phyloP scores from a whole-genome alignment of 2,329 filamentous ascomycete species.

The Cladosporium velox region DNA sequence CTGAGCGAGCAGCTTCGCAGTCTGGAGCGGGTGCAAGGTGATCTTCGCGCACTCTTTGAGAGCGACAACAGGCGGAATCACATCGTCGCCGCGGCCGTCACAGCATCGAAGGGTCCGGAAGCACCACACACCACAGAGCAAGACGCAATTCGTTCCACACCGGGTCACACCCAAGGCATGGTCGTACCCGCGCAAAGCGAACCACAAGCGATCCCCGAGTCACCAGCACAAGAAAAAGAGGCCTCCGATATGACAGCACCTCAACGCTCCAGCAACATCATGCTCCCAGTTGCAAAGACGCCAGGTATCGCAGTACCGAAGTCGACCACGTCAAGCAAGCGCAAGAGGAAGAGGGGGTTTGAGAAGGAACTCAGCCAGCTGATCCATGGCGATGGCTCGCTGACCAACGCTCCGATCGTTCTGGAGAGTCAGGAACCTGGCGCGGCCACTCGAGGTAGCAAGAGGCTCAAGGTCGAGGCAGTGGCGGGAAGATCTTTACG shows the following conservation, averaged over 20 bases:
- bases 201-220: neutral
- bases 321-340: neutral
- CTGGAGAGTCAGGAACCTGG: neutral
- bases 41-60: neutral
- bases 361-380: slow-evolving; percentile 8
- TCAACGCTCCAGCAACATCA: neutral
- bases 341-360: neutral
- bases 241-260: neutral
- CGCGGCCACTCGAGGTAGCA: neutral
- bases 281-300: neutral
- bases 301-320: neutral
- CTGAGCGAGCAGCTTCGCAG: neutral
- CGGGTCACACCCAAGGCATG: neutral
- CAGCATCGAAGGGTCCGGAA: neutral
- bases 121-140: neutral
- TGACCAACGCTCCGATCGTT: slow-evolving; percentile 1
- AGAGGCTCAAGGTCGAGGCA: neutral
- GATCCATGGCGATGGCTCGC: neutral
- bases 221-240: neutral
- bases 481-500: neutral
- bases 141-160: neutral
- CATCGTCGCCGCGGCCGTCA: neutral
- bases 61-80: neutral
- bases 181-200: too few species aligned
- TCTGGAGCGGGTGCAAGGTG: neutral